Evolutionary conservation across 2,329 filamentous ascomycete genomes (phyloP).

Genomic region (Tolypocladium amazonense): DNA sequence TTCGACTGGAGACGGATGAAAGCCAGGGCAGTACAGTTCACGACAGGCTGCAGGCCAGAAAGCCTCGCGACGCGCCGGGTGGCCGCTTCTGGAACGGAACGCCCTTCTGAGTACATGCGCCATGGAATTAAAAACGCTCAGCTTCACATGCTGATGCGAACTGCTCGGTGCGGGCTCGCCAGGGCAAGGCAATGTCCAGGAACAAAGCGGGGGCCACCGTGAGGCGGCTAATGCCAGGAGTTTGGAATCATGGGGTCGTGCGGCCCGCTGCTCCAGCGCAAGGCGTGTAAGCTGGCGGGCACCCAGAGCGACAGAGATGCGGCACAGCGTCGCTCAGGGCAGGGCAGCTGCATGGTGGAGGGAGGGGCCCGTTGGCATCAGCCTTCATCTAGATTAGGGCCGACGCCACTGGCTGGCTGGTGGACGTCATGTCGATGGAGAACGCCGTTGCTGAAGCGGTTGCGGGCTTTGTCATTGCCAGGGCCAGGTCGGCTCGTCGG

Average conservation of each 20-base stretch:
- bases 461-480: not conserved
- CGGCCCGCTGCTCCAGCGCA: not conserved
- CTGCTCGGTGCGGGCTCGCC: not conserved
- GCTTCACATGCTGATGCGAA: not conserved
- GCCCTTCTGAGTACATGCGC: not conserved
- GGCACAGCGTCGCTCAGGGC: not conserved
- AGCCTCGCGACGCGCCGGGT: not conserved
- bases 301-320: not conserved
- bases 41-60: not conserved
- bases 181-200: not conserved
- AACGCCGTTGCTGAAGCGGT: not conserved
- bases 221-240: not conserved
- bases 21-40: not conserved
- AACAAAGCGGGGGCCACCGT: not conserved
- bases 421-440: not conserved
- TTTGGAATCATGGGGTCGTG: not conserved
- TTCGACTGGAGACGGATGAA: constrained; percentile 1
- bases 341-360: not conserved
- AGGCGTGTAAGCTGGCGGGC: not conserved
- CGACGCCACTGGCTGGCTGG: not conserved
- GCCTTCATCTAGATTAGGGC: not conserved
- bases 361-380: not conserved
- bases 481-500: not conserved
- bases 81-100: not conserved
- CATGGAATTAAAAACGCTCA: not conserved